Conservation (phyloP, 495 filamentous ascomycete species). For the Penicillium atrosanguineum region DNA sequence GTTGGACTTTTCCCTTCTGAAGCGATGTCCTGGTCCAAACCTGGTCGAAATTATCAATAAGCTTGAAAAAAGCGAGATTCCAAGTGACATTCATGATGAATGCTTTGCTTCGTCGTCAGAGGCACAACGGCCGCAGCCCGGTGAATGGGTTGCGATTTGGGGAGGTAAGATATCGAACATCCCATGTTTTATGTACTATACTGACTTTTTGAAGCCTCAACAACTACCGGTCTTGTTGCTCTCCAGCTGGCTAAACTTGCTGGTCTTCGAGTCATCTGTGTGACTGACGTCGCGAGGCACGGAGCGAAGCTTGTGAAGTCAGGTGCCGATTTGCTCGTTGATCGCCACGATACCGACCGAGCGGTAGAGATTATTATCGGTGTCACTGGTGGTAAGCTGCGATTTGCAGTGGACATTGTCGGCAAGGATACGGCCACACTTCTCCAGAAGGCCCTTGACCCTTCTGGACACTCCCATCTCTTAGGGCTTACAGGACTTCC, state of each 20-base stretch:
- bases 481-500: conserved; percentile 63
- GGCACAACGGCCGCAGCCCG: conserved; percentile 43
- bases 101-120: conserved; percentile 44
- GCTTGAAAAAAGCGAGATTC: conserved; percentile 37
- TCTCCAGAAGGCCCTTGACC: conserved; percentile 46
- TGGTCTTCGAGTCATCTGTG: conserved; percentile 54
- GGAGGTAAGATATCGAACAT: conserved; percentile 48
- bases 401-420: conserved; percentile 62
- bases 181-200: background rate
- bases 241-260: conserved; percentile 60
- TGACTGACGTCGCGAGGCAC: conserved; percentile 61
- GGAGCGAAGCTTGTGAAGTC: conserved; percentile 52
- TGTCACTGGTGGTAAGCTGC: conserved; percentile 50
- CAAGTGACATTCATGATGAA: conserved; percentile 53
- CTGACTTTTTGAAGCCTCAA: conserved; percentile 39
- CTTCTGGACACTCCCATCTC: conserved; percentile 48
- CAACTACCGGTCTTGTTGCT: conserved; percentile 57
- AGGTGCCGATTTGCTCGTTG: conserved; percentile 59
- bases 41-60: conserved; percentile 42
- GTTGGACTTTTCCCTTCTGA: conserved; percentile 49
- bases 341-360: conserved; percentile 56
- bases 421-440: conserved; percentile 56
- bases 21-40: conserved; percentile 48
- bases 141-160: conserved; percentile 70
- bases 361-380: conserved; percentile 59